Evolutionary conservation across 169 alveolate species (phyloP), one percentile per base, ranked within the genome.

Genomic region (Plasmodium gallinaceum): DNA sequence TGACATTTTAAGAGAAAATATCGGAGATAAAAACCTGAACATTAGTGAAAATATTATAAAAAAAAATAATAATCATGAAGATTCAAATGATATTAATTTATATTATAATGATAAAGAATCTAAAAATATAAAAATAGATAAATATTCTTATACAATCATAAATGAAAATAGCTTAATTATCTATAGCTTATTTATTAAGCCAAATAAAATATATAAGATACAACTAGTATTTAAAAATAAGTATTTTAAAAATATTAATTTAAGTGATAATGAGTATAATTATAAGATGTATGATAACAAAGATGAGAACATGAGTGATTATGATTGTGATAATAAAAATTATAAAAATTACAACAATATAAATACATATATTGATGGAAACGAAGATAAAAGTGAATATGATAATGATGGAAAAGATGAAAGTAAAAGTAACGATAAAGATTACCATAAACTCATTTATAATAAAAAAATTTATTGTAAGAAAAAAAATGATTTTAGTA

Each of bases 161-260:
- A 65, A 66, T 37, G 71, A 75, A 75, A 42, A 75, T 20, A 46
- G 18, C 20, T 43, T 75, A 24, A 75, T 54, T 51, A 75, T 75
- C 26, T 5, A 43, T 18, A 75, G 88, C 32, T 14, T 75, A 37
- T 75, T 75, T 9, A 75, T 75, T 60, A 75, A 75, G 51, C 88
- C 88, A 22, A 20, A 61, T 14, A 75, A 20, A 16, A 61, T 66
- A 26, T 75, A 75, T 42, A 75, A 61, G 61, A 42, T 75, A 60
- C 88, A 75, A 42, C 43, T 54, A 61, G 61, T 75, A 26, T 75
- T 75, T 75, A 75, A 75, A 45, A 26, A 60, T 24, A 58, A 75
- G 46, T 16, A 22, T 26, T 52, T 75, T 22, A 51, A 62, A 9
- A 60, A 43, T 61, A 20, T 43, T 26, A 61, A 60, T n/a, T 37